Evolutionary conservation across 306 rosid genomes (phyloP), one percentile per base, ranked within the genome.

Genomic region (Biancaea sappan): DNA sequence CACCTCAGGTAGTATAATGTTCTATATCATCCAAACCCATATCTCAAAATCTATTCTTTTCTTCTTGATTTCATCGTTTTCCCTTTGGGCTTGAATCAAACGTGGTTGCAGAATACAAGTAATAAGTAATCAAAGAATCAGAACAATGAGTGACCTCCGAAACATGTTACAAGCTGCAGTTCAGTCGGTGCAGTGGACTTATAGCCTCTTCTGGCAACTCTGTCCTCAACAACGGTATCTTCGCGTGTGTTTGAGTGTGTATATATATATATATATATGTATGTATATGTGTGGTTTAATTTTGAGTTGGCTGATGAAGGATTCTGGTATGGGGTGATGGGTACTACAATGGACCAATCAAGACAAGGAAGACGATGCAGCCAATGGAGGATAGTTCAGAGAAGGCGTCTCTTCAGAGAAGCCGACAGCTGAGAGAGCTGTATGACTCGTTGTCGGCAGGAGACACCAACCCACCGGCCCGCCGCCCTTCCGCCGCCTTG

Each of bases 151-250:
- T 57, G 76, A 82, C 14, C 87, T 89, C 46, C 94, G 85, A 47
- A 68, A 34, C 34, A 79, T 83, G 91, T 70, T 90, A 71, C 88
- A 88, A 77, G 77, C 77, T 35, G 89, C 91, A 66, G 93, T 88
- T 77, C 93, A 90, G 83, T 90, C 93, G 0, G 85, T 86, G 72
- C 91, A 88, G 22, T 90, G 96, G 96, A 90, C 91, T 18, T 90
- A 90, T 74, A 83, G 85, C 59, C 84, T 90, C 82, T 86, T 84
- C 83, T 90, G 96, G 96, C 89, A 85, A 68, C 9, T 86, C 34
- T 86, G 87, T 59, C 85, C 89, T 0, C 90, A 88, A 38, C 87
- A 86, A 86, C 78, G 87, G 96, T 88, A 86, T 46, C 1, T 4
- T 6, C 8, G 40, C 8, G 40, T 3, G 40, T 8, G 15, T 41